Evolutionary conservation across 805 yeast species (phyloP).

Genomic region (Deakozyma indianensis): DNA sequence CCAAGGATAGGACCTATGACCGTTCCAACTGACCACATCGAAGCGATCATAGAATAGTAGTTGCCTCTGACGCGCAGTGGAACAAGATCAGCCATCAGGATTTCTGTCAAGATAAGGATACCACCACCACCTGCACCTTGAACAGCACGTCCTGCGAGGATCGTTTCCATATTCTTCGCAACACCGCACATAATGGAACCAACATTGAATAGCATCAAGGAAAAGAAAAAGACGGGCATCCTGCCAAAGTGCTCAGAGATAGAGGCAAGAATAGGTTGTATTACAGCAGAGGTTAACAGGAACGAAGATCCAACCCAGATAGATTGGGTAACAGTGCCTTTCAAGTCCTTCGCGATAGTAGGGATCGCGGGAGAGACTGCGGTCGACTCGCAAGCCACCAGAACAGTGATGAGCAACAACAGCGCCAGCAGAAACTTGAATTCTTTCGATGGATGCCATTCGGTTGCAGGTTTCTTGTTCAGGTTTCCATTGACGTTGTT

Average conservation of each 20-base stretch:
- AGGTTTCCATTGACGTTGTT: too few species aligned
- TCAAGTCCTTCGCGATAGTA: slow-evolving; percentile 6
- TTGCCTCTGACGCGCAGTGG: slow-evolving; percentile 22
- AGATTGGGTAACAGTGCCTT: slow-evolving; percentile 9
- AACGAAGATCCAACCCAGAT: slow-evolving; percentile 11
- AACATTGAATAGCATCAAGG: slow-evolving; percentile 38
- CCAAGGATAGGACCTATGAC: slow-evolving; percentile 44
- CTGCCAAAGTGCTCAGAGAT: slow-evolving; percentile 18
- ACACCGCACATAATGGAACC: slow-evolving; percentile 47
- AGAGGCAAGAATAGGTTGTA: slow-evolving; percentile 5
- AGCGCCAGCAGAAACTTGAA: slow-evolving; percentile 1
- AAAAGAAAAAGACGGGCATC: slow-evolving; percentile 31
- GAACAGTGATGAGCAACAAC: slow-evolving; percentile 7
- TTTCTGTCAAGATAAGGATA: slow-evolving; percentile 37
- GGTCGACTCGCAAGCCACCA: slow-evolving; percentile 10
- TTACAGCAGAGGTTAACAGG: slow-evolving; percentile 9
- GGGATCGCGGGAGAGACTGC: slow-evolving; percentile 8
- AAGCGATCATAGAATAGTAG: slow-evolving; percentile 12
- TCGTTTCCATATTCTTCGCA: slow-evolving; percentile 36
- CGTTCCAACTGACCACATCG: slow-evolving; percentile 14
- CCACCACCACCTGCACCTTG: slow-evolving; percentile 62
- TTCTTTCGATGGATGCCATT: background rate
- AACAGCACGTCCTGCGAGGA: slow-evolving; percentile 53
- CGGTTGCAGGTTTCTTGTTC: background rate
- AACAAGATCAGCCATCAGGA: slow-evolving; percentile 40